Evolutionary conservation across 1,284 basidiomycete species (phyloP).

Genomic region (Schizophyllum commune): DNA sequence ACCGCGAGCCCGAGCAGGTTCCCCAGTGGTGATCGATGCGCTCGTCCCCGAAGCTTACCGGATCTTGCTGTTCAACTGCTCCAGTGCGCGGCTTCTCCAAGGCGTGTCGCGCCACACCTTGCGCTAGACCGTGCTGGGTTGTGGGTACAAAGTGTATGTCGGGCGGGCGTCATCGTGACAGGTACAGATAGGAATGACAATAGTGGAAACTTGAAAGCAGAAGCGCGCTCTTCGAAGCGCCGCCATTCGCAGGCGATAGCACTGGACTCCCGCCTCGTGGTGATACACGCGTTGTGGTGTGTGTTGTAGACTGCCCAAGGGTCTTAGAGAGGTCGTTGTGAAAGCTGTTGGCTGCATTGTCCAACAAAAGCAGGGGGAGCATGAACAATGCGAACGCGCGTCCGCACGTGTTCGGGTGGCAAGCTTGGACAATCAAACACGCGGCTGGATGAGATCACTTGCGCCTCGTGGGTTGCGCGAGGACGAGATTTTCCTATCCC

Average conservation of each 20-base stretch:
- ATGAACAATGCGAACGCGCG: neutral
- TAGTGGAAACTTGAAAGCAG: neutral
- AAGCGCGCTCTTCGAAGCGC: neutral
- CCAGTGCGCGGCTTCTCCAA: too few species aligned
- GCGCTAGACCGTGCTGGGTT: too few species aligned
- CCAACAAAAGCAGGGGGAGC: neutral
- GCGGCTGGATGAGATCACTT: neutral
- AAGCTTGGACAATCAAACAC: neutral
- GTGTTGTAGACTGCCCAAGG: too few species aligned
- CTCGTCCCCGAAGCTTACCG: neutral
- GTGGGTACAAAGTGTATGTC: too few species aligned
- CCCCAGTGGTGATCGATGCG: conserved; percentile 5
- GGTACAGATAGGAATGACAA: neutral
- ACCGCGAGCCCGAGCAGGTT: conserved; percentile 1
- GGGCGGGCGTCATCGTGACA: neutral
- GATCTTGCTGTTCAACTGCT: too few species aligned
- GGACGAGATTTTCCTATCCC: neutral
- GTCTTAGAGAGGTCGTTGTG: neutral
- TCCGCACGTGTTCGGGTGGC: neutral
- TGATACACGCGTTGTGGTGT: neutral
- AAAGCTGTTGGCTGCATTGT: neutral
- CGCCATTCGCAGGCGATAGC: neutral
- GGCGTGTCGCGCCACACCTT: too few species aligned
- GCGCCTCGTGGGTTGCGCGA: conserved; percentile 1
- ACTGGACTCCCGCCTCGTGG: neutral